Base-by-base conservation (phyloP, 371 early-diverging fungal species). In the Parasitella parasitica region DNA sequence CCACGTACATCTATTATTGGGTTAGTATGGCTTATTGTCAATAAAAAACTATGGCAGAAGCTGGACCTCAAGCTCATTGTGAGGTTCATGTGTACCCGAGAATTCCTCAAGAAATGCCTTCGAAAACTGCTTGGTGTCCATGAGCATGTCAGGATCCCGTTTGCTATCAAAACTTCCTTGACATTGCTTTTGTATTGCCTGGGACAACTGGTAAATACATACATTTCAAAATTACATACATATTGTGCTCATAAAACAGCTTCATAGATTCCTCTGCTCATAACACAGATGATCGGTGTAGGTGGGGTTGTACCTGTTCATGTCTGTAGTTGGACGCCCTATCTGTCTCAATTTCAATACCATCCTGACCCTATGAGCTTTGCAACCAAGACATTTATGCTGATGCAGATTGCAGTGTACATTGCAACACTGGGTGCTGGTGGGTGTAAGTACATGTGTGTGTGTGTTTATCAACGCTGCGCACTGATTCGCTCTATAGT, bases 241-340 rank as follows among this genome's bases (percentile, higher is more conserved):
- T 26, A 32, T 6, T 22, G 28, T 38, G 38, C 28, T 39, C 7
- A 32, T 4, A 9, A 16, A 16, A 2, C 16, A 51, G 38, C n/a
- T n/a, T n/a, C n/a, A n/a, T 43, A 80, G 80, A 74, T 81, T 35
- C 78, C 78, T 27, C 55, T 81, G 4, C 57, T 81, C 18, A 50
- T 77, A 12, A 74, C 71, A 8, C 65, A 77, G 35, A 48, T 81
- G 52, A 53, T 81, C 7, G 81, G 81, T 4, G 75, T 77, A 0
- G 82, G 79, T 22, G 82, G 79, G 2, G 60, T 75, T 28, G 71
- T 77, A 2, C 75, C 82, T 15, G 58, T 51, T 6, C 66, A 70
- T 52, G 62, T 81, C 12, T 81, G 82, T 52, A 55, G 53, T 4
- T 76, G 76, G 77, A 55, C 82, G 3, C 79, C 79, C 0, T 77